Evolutionary conservation across 768 basidiomycete genomes (phyloP).

Genomic region (Phallus indusiatus): DNA sequence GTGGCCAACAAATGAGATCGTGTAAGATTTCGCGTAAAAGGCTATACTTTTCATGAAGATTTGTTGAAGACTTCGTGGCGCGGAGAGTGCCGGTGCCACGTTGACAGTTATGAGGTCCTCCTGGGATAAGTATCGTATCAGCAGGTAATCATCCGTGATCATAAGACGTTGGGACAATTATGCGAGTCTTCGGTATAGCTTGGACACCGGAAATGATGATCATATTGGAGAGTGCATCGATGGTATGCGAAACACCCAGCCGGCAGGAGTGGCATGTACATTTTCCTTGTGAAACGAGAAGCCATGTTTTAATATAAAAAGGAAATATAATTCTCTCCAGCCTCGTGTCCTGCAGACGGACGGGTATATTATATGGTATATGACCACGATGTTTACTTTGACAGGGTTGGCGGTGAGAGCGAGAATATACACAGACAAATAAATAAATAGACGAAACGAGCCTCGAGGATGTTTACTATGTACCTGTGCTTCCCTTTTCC

Average conservation of each 20-base stretch:
- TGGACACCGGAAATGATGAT: not conserved
- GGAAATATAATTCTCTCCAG: not conserved
- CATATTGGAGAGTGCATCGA: not conserved
- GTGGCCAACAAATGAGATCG: no score
- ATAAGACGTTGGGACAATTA: not conserved
- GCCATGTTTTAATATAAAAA: not conserved
- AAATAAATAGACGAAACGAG: not conserved
- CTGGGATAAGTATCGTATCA: not conserved
- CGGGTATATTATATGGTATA: no score
- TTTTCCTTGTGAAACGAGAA: not conserved
- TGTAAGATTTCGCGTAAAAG: not conserved
- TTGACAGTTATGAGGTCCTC: not conserved
- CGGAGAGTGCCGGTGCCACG: not conserved
- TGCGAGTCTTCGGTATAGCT: not conserved
- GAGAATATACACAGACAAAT: no score
- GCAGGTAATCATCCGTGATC: not conserved
- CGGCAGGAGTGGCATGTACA: not conserved
- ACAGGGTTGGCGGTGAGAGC: not conserved
- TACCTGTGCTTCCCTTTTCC: not conserved
- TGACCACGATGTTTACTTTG: not conserved
- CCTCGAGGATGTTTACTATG: not conserved
- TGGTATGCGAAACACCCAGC: not conserved
- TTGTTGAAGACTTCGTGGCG: not conserved
- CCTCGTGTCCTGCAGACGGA: not conserved
- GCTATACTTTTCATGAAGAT: not conserved